A percentile compares a stretch with the other conserved stretches of the same genome.
Evolutionary conservation across 176 grass and related monocot species (phyloP).

Genomic region (Oropetium thomaeum): DNA sequence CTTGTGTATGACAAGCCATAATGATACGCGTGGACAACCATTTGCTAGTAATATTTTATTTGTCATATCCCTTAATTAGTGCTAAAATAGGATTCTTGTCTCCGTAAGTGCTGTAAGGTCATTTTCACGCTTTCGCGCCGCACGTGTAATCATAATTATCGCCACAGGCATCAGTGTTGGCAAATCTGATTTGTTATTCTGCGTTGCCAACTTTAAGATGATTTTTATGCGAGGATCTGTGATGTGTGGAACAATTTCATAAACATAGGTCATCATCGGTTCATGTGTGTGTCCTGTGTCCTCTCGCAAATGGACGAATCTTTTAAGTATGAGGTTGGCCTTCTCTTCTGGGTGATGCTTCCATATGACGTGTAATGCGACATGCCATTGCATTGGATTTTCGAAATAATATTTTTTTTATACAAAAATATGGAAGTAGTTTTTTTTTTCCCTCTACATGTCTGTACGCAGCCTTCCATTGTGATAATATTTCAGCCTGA

Average conservation of each 20-base stretch:
- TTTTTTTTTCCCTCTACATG: too few species aligned
- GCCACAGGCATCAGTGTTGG: constrained; percentile 12
- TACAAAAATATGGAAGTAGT: too few species aligned
- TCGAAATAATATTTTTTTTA: too few species aligned
- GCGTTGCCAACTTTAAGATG: background rate
- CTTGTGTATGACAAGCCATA: background rate
- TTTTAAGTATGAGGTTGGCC: background rate
- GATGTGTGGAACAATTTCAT: background rate
- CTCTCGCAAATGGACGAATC: background rate
- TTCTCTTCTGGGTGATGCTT: background rate
- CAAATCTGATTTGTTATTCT: constrained; percentile 8
- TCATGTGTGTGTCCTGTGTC: background rate
- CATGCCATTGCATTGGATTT: background rate
- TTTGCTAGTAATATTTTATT: background rate
- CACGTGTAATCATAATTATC: constrained; percentile 45
- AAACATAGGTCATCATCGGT: background rate
- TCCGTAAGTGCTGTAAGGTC: constrained; percentile 28
- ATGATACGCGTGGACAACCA: background rate
- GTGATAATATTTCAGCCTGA: too few species aligned
- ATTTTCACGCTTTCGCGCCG: constrained; percentile 16
- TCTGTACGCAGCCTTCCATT: too few species aligned
- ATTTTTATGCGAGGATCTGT: background rate
- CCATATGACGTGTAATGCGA: background rate
- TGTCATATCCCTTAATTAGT: background rate
- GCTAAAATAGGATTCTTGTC: constrained; percentile 5